Evolutionary conservation across 768 basidiomycete species (phyloP).

Genomic region (Collybia mongolica): DNA sequence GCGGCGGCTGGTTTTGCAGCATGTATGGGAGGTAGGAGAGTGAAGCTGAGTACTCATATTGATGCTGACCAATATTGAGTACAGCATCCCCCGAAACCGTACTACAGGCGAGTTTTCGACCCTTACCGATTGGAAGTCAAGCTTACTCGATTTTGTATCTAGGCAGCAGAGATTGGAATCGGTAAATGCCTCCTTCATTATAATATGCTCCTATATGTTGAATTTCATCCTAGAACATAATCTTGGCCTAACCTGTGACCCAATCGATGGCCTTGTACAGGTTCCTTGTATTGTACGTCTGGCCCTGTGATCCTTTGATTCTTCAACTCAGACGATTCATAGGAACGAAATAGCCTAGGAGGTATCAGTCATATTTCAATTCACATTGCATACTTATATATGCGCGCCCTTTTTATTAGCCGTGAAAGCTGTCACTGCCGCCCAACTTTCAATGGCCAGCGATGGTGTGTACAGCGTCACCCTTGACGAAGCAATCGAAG

Average conservation of each 20-base stretch:
- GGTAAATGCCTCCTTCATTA: conserved; percentile 37
- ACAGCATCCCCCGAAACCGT: conserved; percentile 80
- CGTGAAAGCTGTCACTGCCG: conserved; percentile 91
- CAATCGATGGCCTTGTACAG: conserved; percentile 90
- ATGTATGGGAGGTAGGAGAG: conserved; percentile 77
- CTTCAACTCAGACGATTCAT: conserved; percentile 4
- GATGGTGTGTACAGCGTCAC: conserved; percentile 85
- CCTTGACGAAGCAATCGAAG: conserved; percentile 93
- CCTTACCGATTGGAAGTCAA: conserved; percentile 8
- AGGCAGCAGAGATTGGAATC: conserved; percentile 91
- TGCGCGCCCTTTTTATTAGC: conserved; percentile 40
- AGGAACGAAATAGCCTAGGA: conserved; percentile 87
- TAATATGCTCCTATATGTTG: conserved; percentile 1
- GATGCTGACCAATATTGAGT: not conserved
- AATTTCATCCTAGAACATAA: conserved; percentile 63
- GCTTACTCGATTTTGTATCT: conserved; percentile 4
- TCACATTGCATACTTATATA: not conserved
- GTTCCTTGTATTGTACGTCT: conserved; percentile 89
- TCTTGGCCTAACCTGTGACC: conserved; percentile 90
- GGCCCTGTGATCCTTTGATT: not conserved
- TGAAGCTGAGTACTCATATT: not conserved
- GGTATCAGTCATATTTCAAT: conserved; percentile 37
- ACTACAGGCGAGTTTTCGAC: conserved; percentile 50
- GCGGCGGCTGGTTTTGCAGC: conserved; percentile 92
- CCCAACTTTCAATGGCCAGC: conserved; percentile 92